Evolutionary conservation across 768 basidiomycete genomes (phyloP).

Genomic region (Kwoniella bestiolae): DNA sequence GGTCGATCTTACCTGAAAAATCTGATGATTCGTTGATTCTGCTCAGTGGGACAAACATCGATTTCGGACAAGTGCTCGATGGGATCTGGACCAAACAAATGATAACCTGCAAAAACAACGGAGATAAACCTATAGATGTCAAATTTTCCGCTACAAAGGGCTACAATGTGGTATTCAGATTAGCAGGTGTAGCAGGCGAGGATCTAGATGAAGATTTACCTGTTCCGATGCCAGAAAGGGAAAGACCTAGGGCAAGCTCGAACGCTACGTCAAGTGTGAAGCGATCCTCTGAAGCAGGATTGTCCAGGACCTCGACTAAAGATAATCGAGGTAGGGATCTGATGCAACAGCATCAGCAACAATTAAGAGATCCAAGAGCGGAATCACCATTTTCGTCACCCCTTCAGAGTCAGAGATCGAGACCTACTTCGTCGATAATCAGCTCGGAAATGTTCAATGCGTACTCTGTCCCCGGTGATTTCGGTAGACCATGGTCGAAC

Average conservation of each 20-base stretch:
- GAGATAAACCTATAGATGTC: slow-evolving; percentile 49
- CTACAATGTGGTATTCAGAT: slow-evolving; percentile 48
- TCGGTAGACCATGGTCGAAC: slow-evolving; percentile 7
- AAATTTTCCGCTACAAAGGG: slow-evolving; percentile 43
- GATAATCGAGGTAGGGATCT: slow-evolving; percentile 3
- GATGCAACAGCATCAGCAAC: slow-evolving; percentile 4
- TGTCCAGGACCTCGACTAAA: slow-evolving; percentile 20
- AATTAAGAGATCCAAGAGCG: slow-evolving; percentile 12
- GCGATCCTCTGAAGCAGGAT: not conserved
- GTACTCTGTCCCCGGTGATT: slow-evolving; percentile 12
- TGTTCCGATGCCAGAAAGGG: slow-evolving; percentile 6
- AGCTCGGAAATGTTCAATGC: slow-evolving; percentile 16
- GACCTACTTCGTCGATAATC: slow-evolving; percentile 10
- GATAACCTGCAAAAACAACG: slow-evolving; percentile 52
- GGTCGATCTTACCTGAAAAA: slow-evolving; percentile 29
- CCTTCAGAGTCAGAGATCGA: slow-evolving; percentile 12
- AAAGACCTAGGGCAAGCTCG: not conserved
- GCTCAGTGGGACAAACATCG: slow-evolving; percentile 43
- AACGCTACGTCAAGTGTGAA: not conserved
- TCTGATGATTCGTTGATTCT: slow-evolving; percentile 43
- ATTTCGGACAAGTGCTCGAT: slow-evolving; percentile 52
- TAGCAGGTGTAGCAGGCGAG: slow-evolving; percentile 52
- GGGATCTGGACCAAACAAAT: slow-evolving; percentile 51
- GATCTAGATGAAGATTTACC: slow-evolving; percentile 48
- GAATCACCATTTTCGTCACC: slow-evolving; percentile 14